Evolutionary conservation across 2,329 filamentous ascomycete genomes (phyloP).

Genomic region (Ophiostoma piceae): DNA sequence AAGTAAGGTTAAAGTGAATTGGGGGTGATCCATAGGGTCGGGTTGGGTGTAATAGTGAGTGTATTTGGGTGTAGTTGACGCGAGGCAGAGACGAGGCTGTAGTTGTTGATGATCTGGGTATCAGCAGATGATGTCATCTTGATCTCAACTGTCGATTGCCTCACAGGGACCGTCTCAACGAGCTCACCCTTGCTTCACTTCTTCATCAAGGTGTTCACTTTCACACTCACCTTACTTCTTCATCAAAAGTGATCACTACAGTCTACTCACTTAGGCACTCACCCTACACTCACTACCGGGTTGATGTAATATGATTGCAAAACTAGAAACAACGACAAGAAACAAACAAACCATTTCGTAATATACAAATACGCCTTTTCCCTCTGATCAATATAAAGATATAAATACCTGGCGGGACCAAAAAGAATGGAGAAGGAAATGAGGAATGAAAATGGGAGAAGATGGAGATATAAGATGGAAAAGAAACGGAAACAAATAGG

Average conservation of each 20-base stretch:
- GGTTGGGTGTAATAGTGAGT: neutral
- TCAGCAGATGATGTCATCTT: neutral
- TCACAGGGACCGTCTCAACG: too few relatives aligned
- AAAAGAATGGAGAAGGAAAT: neutral
- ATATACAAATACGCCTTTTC: constrained; percentile 16
- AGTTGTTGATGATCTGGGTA: neutral
- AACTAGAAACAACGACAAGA: neutral
- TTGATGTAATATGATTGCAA: neutral
- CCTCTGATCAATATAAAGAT: constrained; percentile 10
- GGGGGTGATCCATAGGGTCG: neutral
- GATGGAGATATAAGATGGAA: neutral
- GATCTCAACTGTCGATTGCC: too few relatives aligned
- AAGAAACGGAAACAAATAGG: neutral
- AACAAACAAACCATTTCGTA: constrained; percentile 9
- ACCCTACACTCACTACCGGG: neutral
- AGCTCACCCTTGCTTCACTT: too few relatives aligned
- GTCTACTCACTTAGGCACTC: neutral
- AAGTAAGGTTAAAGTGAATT: neutral
- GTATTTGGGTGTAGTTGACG: neutral
- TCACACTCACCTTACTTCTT: neutral
- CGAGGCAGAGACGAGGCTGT: neutral
- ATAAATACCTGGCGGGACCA: constrained; percentile 9
- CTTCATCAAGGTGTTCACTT: too few relatives aligned
- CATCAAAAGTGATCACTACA: too few relatives aligned
- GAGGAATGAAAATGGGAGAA: neutral